Evolutionary conservation across 164 flowering plant species (phyloP).

Genomic region (Berberis thunbergii): DNA sequence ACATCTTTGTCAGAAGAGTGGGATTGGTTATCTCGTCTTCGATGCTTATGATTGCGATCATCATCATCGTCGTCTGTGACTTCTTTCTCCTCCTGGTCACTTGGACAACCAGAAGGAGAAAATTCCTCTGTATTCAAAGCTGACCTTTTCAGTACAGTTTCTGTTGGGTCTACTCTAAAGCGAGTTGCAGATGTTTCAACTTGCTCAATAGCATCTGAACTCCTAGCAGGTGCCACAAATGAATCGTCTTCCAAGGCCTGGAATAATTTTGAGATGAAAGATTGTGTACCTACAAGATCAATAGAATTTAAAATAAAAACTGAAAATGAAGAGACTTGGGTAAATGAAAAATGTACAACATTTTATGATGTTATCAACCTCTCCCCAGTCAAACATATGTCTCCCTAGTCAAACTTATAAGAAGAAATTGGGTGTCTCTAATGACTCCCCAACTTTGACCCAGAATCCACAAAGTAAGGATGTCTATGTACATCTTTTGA

Average conservation of each 20-base stretch:
- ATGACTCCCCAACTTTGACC: no score
- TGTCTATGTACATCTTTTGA: no score
- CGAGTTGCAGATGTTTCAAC: slow-evolving; percentile 14
- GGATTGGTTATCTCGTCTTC: slow-evolving; percentile 58
- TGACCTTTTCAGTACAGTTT: slow-evolving; percentile 40
- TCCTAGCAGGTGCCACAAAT: slow-evolving; percentile 9
- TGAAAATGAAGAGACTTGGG: neutral
- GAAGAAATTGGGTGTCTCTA: no score
- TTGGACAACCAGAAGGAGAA: slow-evolving; percentile 40
- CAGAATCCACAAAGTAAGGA: no score
- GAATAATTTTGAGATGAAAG: slow-evolving; percentile 24
- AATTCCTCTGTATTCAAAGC: slow-evolving; percentile 37
- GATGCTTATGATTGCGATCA: slow-evolving; percentile 95
- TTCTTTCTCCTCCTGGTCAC: slow-evolving; percentile 82
- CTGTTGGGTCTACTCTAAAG: slow-evolving; percentile 15
- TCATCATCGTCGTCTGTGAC: slow-evolving; percentile 88
- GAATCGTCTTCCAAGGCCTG: slow-evolving; percentile 26
- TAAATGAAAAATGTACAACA: neutral
- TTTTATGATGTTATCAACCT: neutral
- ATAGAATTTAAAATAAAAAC: neutral
- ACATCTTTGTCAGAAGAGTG: slow-evolving; percentile 59
- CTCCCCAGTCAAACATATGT: neutral
- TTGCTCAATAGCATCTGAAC: slow-evolving; percentile 13
- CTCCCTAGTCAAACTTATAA: no score
- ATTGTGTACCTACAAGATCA: slow-evolving; percentile 22